Conservation (phyloP, 106 monocot genomes). For the Chionographis japonica region DNA sequence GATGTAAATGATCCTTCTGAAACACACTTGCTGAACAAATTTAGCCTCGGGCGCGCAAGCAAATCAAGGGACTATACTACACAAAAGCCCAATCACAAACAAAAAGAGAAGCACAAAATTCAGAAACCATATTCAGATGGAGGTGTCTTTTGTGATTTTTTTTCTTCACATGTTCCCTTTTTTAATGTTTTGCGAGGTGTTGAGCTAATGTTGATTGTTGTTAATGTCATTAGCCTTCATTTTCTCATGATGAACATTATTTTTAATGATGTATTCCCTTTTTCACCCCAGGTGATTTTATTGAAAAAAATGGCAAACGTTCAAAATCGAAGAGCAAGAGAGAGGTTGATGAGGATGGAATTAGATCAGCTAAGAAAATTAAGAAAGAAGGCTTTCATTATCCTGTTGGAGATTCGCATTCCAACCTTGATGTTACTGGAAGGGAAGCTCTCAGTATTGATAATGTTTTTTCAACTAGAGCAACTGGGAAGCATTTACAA, state of each 20-base stretch:
- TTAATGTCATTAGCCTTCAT: too few relatives aligned
- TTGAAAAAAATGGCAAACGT: constrained; percentile 33
- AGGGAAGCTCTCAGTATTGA: constrained; percentile 10
- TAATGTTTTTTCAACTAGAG: constrained; percentile 21
- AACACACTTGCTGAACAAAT: constrained; percentile 24
- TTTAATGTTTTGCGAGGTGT: too few relatives aligned
- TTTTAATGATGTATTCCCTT: neutral
- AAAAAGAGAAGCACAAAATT: constrained; percentile 35
- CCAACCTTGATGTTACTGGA: constrained; percentile 19
- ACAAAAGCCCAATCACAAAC: constrained; percentile 32
- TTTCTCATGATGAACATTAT: too few relatives aligned
- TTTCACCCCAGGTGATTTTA: constrained; percentile 40
- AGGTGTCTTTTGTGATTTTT: constrained; percentile 34
- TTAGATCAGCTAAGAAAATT: constrained; percentile 53
- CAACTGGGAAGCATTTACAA: constrained; percentile 17
- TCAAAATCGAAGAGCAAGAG: constrained; percentile 65
- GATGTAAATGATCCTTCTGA: constrained; percentile 31
- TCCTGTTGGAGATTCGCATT: constrained; percentile 27
- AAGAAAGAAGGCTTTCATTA: constrained; percentile 36
- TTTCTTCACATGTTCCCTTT: too few relatives aligned
- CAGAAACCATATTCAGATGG: constrained; percentile 32
- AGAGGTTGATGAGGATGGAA: constrained; percentile 37
- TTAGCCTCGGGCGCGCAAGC: constrained; percentile 9
- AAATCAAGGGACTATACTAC: constrained; percentile 28
- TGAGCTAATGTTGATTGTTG: too few relatives aligned